A percentile compares a stretch with the other conserved stretches of the same genome.
Conservation (phyloP, 345 rosid species). For the Cochlearia excelsa region DNA sequence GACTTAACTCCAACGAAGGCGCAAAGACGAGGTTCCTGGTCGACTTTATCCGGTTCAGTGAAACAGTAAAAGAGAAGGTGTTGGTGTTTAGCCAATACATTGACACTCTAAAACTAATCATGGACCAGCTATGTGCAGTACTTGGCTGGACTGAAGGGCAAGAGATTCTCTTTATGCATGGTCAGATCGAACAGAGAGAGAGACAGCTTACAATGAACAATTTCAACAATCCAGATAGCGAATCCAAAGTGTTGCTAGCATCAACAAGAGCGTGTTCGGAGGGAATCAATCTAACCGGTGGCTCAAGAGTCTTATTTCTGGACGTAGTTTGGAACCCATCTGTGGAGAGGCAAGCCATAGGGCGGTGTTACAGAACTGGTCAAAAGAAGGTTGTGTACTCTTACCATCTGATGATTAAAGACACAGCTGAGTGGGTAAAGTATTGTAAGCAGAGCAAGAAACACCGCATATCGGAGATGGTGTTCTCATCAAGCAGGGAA, state of each 20-base stretch:
- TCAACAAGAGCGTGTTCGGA: conserved; percentile 71
- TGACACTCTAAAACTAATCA: conserved; percentile 46
- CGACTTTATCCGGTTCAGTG: conserved; percentile 49
- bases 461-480: conserved; percentile 47
- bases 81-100: conserved; percentile 65
- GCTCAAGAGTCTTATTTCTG: conserved; percentile 76
- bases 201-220: conserved; percentile 50
- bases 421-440: conserved; percentile 53
- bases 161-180: conserved; percentile 54
- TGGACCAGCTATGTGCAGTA: conserved; percentile 37
- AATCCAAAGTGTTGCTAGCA: conserved; percentile 67
- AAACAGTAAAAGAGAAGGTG: conserved; percentile 51
- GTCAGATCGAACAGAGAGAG: conserved; percentile 34
- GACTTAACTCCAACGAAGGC: conserved; percentile 46
- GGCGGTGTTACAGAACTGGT: conserved; percentile 72
- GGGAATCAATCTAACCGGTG: conserved; percentile 76
- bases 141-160: conserved; percentile 50
- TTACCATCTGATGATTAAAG: conserved; percentile 61
- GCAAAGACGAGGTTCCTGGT: conserved; percentile 57
- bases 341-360: conserved; percentile 80
- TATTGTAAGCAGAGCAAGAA: conserved; percentile 50
- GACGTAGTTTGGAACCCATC: conserved; percentile 90
- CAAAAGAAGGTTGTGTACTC: conserved; percentile 58
- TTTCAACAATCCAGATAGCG: conserved; percentile 52
- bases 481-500: conserved; percentile 48